Base-by-base conservation (phyloP, 2,329 filamentous ascomycete genomes). In the Knufia petricola region DNA sequence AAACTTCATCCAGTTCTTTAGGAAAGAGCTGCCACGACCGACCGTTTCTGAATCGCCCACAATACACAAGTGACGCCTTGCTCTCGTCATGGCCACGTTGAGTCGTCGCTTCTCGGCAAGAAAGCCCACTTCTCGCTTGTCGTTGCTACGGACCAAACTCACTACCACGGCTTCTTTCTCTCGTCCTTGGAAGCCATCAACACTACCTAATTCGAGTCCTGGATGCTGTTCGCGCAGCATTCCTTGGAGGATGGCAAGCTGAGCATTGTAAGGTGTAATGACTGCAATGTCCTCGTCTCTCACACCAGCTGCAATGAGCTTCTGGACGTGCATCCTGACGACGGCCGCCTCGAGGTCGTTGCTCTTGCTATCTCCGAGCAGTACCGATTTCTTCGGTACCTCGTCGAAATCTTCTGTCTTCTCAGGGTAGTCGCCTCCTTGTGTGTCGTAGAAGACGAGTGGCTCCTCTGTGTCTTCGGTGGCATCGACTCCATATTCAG, bases 51-150 rank as follows among this genome's bases (percentile, higher is more conserved):
- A 92, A 66, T 98, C 92, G 38, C 90, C 92, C 60, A 95, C 84
- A 15, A 98, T 77, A 54, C 86, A 92, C 37, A 98, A 73, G 62
- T 92, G 90, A 58, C 92, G 79, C 69, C 85, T 90, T 4, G 92
- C 87, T 56, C 92, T 80, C 53, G 92, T 98, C 89, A 98, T 96
- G 46, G 92, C 90, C 59, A 96, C 89, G 64, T 98, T 98, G 55
- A 98, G 70, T 53, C 92, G 77, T 55, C 92, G 78, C 73, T 89
- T 94, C 69, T 98, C 92, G 12, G 81, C 87, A 31, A 98, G 69
- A 61, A 98, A 98, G 8, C 92, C 92, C 12, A 96, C 89, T 64
- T 96, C 88, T 44, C 82, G 80, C 42, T 88, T 79, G 4, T 79
- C 57, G 63, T 98, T 98, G 66, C 89, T 95, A 56, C 92, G 77